Evolutionary conservation across 2,329 filamentous ascomycete species (phyloP), one percentile per base, ranked within the genome.

Genomic region (Daldinia eschscholtzii): DNA sequence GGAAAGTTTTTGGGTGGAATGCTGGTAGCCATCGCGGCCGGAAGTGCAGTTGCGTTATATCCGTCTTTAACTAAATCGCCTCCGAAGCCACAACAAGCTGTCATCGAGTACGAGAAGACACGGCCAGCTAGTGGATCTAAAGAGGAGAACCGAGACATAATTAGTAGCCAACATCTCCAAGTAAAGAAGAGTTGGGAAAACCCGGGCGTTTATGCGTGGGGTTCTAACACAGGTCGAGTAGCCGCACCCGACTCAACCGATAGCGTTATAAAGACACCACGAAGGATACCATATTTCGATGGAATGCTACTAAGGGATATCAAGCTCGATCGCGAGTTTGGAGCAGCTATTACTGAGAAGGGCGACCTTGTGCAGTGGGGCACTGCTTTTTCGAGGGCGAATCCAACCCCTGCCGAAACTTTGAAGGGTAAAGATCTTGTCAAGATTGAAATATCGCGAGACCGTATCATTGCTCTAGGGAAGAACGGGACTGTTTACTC

Each of bases 291-390:
- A 0, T 96, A 91, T 80, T 98, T 99, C 76, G 90, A 98, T 76
- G 92, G 91, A 33, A 88, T 93, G 79, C 80, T 98, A 15, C 83
- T 99, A 46, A 87, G 95, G 56, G 96, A 98, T 77, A 84, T 98
- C 70, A 97, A 97, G 82, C 82, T 98, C 57, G 93, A 94, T 66
- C 86, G 89, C 61, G 88, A 89, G 44, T 94, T 97, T 77, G 96
- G 93, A 7, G 95, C 90, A 3, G 96, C 96, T 9, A 91, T 98
- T 44, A 91, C 91, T 4, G 94, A 98, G 78, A 90, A 91, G 70
- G 96, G 96, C 3, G 92, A 98, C 78, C 80, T 99, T 50, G 84
- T 98, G 12, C 94, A 98, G 81, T 99, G 96, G 96, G 96, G 96
- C 1, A 85, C 86, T 3, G 93, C 86, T 3, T 98, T 91, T 78